Evolutionary conservation across 441 rosid species (phyloP).

Genomic region (Geranium incanum): DNA sequence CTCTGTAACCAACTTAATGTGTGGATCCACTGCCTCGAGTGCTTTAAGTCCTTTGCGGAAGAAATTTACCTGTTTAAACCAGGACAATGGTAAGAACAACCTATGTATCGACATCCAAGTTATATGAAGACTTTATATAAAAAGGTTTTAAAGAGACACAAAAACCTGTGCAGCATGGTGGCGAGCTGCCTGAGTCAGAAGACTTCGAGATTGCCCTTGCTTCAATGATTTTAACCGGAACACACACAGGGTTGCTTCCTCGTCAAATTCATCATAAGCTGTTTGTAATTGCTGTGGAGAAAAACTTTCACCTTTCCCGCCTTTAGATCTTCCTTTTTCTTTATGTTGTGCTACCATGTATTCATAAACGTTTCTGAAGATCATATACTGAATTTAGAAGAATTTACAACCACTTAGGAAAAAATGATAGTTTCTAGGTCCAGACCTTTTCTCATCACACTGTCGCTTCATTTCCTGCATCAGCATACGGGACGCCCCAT

Average conservation of each 20-base stretch:
- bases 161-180: slow-evolving; percentile 97
- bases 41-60: slow-evolving; percentile 75
- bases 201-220: slow-evolving; percentile 87
- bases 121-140: neutral
- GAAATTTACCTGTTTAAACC: slow-evolving; percentile 60
- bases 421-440: slow-evolving; percentile 13
- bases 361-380: slow-evolving; percentile 67
- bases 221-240: slow-evolving; percentile 87
- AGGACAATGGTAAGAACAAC: slow-evolving; percentile 15
- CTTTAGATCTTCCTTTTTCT: slow-evolving; percentile 74
- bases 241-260: slow-evolving; percentile 75
- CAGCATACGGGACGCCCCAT: slow-evolving; percentile 17
- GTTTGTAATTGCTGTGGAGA: slow-evolving; percentile 53
- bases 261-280: slow-evolving; percentile 67
- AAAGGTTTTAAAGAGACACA: neutral
- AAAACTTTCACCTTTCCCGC: slow-evolving; percentile 58
- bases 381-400: slow-evolving; percentile 24
- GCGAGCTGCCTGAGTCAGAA: slow-evolving; percentile 84
- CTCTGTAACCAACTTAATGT: slow-evolving; percentile 54
- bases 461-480: slow-evolving; percentile 97
- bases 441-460: slow-evolving; percentile 89
- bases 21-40: slow-evolving; percentile 70
- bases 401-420: slow-evolving; percentile 14
- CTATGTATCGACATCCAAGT: slow-evolving; percentile 16
- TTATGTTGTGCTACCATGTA: slow-evolving; percentile 67